A percentile compares a stretch with the other conserved stretches of the same genome.
These are phyloP conservation scores for Spathaspora sp. DNA, from an alignment of 1,139 yeast species.

Conservation along the genomic window DNA sequence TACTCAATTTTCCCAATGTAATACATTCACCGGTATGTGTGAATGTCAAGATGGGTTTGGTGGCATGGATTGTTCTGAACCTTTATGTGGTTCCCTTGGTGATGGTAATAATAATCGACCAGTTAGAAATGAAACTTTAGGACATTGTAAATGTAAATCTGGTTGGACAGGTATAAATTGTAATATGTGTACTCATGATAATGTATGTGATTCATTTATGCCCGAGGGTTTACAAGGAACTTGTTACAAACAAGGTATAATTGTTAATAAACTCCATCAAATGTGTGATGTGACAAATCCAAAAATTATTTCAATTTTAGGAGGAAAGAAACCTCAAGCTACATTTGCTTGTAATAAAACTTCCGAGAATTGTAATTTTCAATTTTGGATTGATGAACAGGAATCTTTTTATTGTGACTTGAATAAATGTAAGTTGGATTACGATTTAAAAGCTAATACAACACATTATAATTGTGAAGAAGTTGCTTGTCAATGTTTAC, in stretches of 20 bases:
- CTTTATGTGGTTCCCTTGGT: constrained; percentile 81
- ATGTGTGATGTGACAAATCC: constrained; percentile 93
- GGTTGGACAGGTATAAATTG: constrained; percentile 98
- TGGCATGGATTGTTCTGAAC: constrained; percentile 86
- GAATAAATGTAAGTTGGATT: constrained; percentile 64
- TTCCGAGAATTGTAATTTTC: constrained; percentile 73
- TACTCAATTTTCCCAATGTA: constrained; percentile 84
- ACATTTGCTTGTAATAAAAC: constrained; percentile 84
- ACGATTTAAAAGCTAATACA: constrained; percentile 59
- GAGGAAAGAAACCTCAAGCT: constrained; percentile 85
- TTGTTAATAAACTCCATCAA: constrained; percentile 79
- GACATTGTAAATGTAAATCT: constrained; percentile 63
- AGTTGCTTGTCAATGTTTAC: constrained; percentile 82
- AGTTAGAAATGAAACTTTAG: constrained; percentile 48
- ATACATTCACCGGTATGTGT: constrained; percentile 85
- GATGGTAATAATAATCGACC: constrained; percentile 65
- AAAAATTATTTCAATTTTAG: constrained; percentile 75
- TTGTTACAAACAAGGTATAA: constrained; percentile 84
- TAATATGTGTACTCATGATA: constrained; percentile 72
- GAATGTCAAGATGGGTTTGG: constrained; percentile 93
- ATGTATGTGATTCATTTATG: constrained; percentile 80
- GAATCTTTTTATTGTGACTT: constrained; percentile 92
- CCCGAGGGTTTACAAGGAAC: constrained; percentile 88
- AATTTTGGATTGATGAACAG: constrained; percentile 89
- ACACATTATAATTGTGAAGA: constrained; percentile 78